A percentile compares a stretch with the other conserved stretches of the same genome.
Evolutionary conservation across 768 basidiomycete genomes (phyloP).

Genomic region (Trametes coccinea): DNA sequence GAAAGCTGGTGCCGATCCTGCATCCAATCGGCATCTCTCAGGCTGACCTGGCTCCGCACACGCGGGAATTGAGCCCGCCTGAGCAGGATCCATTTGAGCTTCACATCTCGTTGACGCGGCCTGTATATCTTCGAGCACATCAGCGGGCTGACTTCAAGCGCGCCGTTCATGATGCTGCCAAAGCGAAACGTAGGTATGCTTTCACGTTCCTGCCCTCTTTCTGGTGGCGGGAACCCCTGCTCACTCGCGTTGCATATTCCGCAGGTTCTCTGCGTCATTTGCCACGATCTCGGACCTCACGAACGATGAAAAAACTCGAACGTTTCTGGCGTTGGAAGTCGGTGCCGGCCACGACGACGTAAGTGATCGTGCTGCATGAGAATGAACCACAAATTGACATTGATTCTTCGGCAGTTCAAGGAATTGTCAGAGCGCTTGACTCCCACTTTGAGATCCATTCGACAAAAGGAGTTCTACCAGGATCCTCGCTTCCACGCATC

Average conservation of each 20-base stretch:
- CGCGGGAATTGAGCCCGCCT: neutral
- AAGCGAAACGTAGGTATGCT: constrained; percentile 47
- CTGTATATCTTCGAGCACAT: constrained; percentile 75
- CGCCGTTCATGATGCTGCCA: constrained; percentile 56
- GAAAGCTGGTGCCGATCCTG: constrained; percentile 45
- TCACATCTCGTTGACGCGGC: constrained; percentile 85
- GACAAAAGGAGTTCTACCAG: constrained; percentile 78
- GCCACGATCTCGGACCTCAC: constrained; percentile 65
- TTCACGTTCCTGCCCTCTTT: too few species aligned
- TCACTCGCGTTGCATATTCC: neutral
- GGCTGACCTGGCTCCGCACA: neutral
- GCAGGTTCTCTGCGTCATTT: constrained; percentile 74
- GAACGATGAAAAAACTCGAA: constrained; percentile 81
- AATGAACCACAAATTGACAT: neutral
- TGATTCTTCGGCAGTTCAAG: constrained; percentile 48
- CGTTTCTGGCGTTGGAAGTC: constrained; percentile 79
- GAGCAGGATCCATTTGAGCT: constrained; percentile 44
- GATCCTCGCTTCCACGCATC: constrained; percentile 87
- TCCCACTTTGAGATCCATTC: constrained; percentile 57
- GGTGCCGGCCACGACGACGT: constrained; percentile 86
- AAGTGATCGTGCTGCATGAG: constrained; percentile 14
- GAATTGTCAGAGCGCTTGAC: constrained; percentile 55
- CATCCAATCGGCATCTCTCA: constrained; percentile 41
- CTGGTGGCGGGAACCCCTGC: too few species aligned
- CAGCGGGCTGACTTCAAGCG: constrained; percentile 74